Percentiles rank a stretch among this genome's conserved stretches.
These are phyloP conservation scores for Singerocomus rubriflavus DNA, from an alignment of 1,284 basidiomycete species.

Conservation along the genomic window DNA sequence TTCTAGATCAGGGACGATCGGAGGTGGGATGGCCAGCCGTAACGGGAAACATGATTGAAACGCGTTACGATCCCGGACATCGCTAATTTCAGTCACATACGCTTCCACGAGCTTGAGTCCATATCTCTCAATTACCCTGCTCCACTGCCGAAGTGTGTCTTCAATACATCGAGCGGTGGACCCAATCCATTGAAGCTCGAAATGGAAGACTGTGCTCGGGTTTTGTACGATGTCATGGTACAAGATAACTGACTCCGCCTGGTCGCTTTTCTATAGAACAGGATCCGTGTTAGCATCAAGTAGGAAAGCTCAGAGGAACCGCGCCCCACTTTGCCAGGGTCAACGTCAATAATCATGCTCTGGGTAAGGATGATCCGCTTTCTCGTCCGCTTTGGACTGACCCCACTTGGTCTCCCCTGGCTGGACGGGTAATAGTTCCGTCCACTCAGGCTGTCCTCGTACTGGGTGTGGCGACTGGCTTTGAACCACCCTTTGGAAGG, in stretches of 20 bases:
- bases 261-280: conserved; percentile 65
- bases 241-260: conserved; percentile 83
- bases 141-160: conserved; percentile 84
- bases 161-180: conserved; percentile 96
- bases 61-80: conserved; percentile 77
- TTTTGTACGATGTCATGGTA: conserved; percentile 95
- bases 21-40: conserved; percentile 69
- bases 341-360: conserved; percentile 84
- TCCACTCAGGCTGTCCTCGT: conserved; percentile 38
- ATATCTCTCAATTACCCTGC: conserved; percentile 82
- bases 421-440: conserved; percentile 40
- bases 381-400: conserved; percentile 46
- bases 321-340: conserved; percentile 64
- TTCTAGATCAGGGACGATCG: conserved; percentile 66
- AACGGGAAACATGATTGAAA: conserved; percentile 89
- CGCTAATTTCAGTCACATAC: conserved; percentile 84
- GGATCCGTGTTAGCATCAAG: conserved; percentile 9
- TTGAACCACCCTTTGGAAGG: conserved; percentile 65
- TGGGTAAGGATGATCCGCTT: conserved; percentile 81
- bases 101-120: conserved; percentile 93
- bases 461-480: conserved; percentile 39
- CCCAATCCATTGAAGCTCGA: conserved; percentile 97
- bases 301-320: conserved; percentile 1
- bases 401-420: conserved; percentile 35
- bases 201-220: conserved; percentile 87